These are phyloP conservation scores for Cyclotella sp. DNA, from an alignment of 108 stramenopile species.

Conservation along the genomic window DNA sequence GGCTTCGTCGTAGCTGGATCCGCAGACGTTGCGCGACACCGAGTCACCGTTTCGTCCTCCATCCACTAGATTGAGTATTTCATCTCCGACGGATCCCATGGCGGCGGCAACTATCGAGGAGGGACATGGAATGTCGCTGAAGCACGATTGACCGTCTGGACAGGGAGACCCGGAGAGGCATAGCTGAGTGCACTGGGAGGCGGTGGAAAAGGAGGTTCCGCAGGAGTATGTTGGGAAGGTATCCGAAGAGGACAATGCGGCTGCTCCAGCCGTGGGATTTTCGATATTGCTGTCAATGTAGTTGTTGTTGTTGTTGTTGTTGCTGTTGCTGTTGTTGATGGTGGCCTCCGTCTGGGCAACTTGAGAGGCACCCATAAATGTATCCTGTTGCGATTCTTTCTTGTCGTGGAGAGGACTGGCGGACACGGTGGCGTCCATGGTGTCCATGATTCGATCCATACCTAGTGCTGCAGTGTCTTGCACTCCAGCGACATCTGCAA, in stretches of 20 bases:
- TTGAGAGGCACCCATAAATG: no score
- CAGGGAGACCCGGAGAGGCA: conserved; percentile 24
- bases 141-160: conserved; percentile 25
- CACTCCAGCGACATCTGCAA: background rate
- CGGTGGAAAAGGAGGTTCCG: conserved; percentile 9
- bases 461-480: background rate
- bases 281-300: background rate
- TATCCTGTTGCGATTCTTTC: no score
- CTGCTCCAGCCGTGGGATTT: background rate
- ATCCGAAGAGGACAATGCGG: background rate
- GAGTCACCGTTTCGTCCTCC: background rate
- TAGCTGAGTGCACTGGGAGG: conserved; percentile 21
- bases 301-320: no score
- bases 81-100: conserved; percentile 25
- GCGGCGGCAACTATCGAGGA: conserved; percentile 21
- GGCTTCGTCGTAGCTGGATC: conserved; percentile 32
- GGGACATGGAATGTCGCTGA: conserved; percentile 27
- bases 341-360: no score
- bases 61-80: background rate
- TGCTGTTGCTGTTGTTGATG: no score
- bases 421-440: no score
- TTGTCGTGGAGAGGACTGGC: no score
- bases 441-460: no score
- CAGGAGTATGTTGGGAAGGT: conserved; percentile 44
- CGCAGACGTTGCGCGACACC: conserved; percentile 29